Evolutionary conservation across 2,329 filamentous ascomycete species (phyloP), one percentile per base, ranked within the genome.

Genomic region (Arthrobotrys megalospora): DNA sequence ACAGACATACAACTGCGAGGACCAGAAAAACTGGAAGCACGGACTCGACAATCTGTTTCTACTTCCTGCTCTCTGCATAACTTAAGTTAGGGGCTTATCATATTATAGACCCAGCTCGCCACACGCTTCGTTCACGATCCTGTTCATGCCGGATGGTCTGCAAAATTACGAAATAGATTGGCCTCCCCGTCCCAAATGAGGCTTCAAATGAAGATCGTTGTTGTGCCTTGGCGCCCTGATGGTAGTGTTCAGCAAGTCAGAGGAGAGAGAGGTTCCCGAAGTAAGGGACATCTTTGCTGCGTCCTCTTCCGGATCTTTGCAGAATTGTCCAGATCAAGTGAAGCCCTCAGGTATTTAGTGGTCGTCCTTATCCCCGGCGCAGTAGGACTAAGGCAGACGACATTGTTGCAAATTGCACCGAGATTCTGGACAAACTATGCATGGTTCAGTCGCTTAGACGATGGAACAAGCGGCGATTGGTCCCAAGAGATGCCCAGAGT

Each of bases 81-180:
- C 41, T 36, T 64, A 24, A 28, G 43, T 64, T 64, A 48, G 64
- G 65, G 66, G 66, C 41, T 62, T 70, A 60, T 70, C 66, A 70
- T 70, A 62, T 70, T 24, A 47, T 34, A 32, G 45, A 50, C 43
- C 28, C 52, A 62, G 66, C 41, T 60, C 55, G 55, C 55, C 36
- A 48, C 66, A 62, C 28, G 55, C 55, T 41, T 41, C 19, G 16
- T 50, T 50, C 41, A 50, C 43, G 41, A 70, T 62, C 36, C 53
- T 62, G 28, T 64, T 64, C 60, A 64, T 48, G 43, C 60, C 60
- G 41, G 50, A 16, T 50, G 43, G 52, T 62, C 52, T 70, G 53
- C 52, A 47, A 58, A 50, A 70, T 70, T 70, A 70, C 66, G 66
- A 70, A 50, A 70, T 50, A 60, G 66, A 70, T 70, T 70, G 53